phyloP scores from a whole-genome alignment of 2,329 filamentous ascomycete genomes.

The Trichophyton benhamiae region DNA sequence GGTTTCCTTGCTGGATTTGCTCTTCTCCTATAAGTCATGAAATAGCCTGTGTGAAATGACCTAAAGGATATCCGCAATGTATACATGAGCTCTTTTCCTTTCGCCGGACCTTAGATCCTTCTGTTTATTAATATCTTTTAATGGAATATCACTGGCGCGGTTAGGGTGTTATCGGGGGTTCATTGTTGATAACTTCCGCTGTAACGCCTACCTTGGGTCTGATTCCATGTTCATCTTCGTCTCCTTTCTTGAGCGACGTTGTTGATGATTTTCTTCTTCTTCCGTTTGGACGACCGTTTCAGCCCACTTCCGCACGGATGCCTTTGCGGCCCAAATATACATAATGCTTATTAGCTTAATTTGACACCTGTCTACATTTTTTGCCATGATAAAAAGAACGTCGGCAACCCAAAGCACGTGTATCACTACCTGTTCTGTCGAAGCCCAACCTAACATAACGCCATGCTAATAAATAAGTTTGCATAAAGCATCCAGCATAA shows the following conservation, averaged over 20 bases:
- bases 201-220: not conserved
- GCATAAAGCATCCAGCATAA: not conserved
- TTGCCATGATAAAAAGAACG: not conserved
- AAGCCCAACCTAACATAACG: conserved; percentile 1
- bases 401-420: not conserved
- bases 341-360: conserved; percentile 2
- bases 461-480: conserved; percentile 1
- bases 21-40: conserved; percentile 27
- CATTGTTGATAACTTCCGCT: not conserved
- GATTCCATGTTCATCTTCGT: not conserved
- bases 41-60: not conserved
- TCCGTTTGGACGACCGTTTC: not conserved
- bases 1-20: conserved; percentile 49
- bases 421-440: not conserved
- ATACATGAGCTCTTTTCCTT: not conserved
- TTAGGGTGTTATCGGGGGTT: not conserved
- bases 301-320: not conserved
- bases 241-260: not conserved
- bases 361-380: not conserved
- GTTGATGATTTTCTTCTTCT: not conserved
- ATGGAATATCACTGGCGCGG: not conserved
- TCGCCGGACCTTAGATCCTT: not conserved
- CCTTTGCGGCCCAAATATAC: not conserved
- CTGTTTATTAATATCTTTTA: not conserved
- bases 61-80: not conserved